Percentiles rank a stretch among this genome's conserved stretches.
These are phyloP conservation scores for Apiospora kogelbergensis DNA, from an alignment of 2,329 filamentous ascomycete species.

Conservation along the genomic window DNA sequence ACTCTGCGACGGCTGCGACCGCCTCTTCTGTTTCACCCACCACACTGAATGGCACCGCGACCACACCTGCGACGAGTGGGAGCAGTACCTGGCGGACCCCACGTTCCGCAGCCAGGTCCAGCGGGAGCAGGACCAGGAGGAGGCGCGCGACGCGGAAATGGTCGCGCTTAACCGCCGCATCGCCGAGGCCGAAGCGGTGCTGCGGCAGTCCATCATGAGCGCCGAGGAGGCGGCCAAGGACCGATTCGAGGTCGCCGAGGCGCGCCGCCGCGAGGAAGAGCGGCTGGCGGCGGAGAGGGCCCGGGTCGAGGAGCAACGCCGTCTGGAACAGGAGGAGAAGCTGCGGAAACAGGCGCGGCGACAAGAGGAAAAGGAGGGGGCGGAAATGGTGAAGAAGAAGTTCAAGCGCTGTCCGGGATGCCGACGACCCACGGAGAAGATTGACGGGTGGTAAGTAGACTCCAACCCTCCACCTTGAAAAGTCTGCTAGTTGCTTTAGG, in stretches of 20 bases:
- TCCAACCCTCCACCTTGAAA: not conserved
- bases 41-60: slow-evolving; percentile 41
- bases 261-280: slow-evolving; percentile 24
- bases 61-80: slow-evolving; percentile 43
- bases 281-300: slow-evolving; percentile 25
- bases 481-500: not conserved
- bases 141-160: slow-evolving; percentile 30
- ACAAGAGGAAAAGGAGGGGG: slow-evolving; percentile 15
- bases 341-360: slow-evolving; percentile 24
- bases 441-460: not conserved
- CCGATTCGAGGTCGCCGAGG: slow-evolving; percentile 29
- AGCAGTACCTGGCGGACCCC: slow-evolving; percentile 36
- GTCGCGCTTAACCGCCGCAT: slow-evolving; percentile 43
- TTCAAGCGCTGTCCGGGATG: not conserved
- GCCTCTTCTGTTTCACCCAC: slow-evolving; percentile 44
- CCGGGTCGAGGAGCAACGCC: slow-evolving; percentile 16
- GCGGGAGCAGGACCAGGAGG: not conserved
- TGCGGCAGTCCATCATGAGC: slow-evolving; percentile 25
- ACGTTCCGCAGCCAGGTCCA: slow-evolving; percentile 39
- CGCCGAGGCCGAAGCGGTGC: slow-evolving; percentile 40
- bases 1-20: slow-evolving; percentile 38
- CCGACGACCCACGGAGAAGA: not conserved
- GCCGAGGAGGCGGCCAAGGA: slow-evolving; percentile 38
- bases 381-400: not conserved
- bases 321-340: slow-evolving; percentile 1